These are phyloP conservation scores for Aspergillus pseudoviridinutans DNA, from an alignment of 2,329 filamentous ascomycete genomes.

Conservation along the genomic window DNA sequence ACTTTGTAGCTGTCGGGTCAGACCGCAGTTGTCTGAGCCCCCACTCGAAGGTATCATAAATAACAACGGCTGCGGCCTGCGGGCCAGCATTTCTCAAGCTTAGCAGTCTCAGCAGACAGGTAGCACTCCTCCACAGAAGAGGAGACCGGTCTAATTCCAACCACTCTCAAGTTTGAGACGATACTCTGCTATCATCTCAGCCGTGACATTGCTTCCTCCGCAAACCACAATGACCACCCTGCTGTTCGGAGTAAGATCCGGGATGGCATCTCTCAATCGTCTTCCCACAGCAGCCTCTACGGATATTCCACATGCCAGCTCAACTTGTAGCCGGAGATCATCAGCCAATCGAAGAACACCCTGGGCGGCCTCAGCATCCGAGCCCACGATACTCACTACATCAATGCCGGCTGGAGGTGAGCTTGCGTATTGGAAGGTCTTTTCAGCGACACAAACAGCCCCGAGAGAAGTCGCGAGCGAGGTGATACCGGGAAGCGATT, in stretches of 20 bases:
- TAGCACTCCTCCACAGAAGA: too few relatives aligned
- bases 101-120: too few relatives aligned
- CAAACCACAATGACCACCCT: conserved; percentile 36
- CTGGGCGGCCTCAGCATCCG: conserved; percentile 71
- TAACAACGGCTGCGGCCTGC: background rate
- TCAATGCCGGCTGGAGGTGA: conserved; percentile 35
- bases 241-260: conserved; percentile 25
- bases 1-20: too few relatives aligned
- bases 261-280: conserved; percentile 22
- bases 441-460: conserved; percentile 59
- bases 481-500: conserved; percentile 65
- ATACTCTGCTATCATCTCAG: conserved; percentile 50
- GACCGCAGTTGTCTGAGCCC: too few relatives aligned
- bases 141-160: conserved; percentile 17
- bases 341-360: conserved; percentile 72
- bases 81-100: background rate
- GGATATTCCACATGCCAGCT: conserved; percentile 76
- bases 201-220: conserved; percentile 48
- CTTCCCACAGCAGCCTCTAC: conserved; percentile 45
- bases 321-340: conserved; percentile 72
- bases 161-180: conserved; percentile 37
- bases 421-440: conserved; percentile 60
- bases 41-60: too few relatives aligned
- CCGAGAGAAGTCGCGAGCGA: conserved; percentile 70
- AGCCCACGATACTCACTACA: conserved; percentile 58